Evolutionary conservation across 768 basidiomycete genomes (phyloP), one percentile per base, ranked within the genome.

Genomic region (Pleurotus citrinopileatus): DNA sequence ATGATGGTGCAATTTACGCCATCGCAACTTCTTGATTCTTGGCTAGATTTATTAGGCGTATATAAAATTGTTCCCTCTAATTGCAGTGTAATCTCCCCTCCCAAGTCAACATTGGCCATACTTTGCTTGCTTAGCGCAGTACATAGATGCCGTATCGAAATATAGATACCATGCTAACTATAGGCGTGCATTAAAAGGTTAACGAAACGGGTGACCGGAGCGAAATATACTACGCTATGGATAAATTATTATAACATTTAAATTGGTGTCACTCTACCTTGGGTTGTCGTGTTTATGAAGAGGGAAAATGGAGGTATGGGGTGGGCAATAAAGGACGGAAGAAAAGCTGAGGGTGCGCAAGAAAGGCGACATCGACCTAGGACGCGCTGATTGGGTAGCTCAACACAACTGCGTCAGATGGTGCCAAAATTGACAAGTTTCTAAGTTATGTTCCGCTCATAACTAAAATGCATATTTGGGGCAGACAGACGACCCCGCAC

Each of bases 171-270:
- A n/a, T n/a, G n/a, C n/a, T n/a, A n/a, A n/a, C n/a, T n/a, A n/a
- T n/a, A n/a, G n/a, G n/a, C n/a, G n/a, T n/a, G n/a, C n/a, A n/a
- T n/a, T 34, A 15, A 7, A 34, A 34, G 32, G 32, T 34, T 7
- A 34, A 7, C 32, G 7, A 19, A 40, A n/a, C 6, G 17, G n/a
- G n/a, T 40, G 6, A 17, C n/a, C n/a, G n/a, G n/a, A n/a, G n/a
- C n/a, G n/a, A 17, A 9, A 6, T 13, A 40, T 40, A 17, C 38
- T 40, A 40, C 23, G 42, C 7, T 4, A 12, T 6, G 19, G 10
- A 44, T 44, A 44, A 44, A 26, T 44, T 44, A 44, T 44, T 5
- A 44, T 44, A 44, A 44, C 25, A 26, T 8, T 44, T 44, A 44
- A 44, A 44, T 44, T 44, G 42, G 4, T 44, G 38, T 40, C 38